These are phyloP conservation scores for Metahyphopichia silvanorum DNA, from an alignment of 805 yeast genomes.

Conservation along the genomic window DNA sequence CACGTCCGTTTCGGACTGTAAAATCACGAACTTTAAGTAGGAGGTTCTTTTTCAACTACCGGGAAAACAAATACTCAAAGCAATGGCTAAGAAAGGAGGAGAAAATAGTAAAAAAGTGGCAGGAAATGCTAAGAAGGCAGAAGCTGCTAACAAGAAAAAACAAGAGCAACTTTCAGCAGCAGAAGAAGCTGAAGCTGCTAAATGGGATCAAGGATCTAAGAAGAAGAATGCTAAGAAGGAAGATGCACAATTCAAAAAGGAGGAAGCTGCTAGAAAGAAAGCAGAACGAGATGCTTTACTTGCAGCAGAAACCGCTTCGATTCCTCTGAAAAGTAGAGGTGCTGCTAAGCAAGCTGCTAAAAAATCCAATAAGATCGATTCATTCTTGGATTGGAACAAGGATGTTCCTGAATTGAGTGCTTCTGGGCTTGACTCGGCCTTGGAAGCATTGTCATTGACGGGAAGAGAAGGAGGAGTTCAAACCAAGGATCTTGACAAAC, in stretches of 20 bases:
- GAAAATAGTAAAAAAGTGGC: constrained; percentile 57
- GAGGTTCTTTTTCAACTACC: not conserved
- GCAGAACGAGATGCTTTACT: constrained; percentile 75
- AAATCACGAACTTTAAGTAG: too few relatives aligned
- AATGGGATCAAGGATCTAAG: constrained; percentile 74
- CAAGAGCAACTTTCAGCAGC: constrained; percentile 45
- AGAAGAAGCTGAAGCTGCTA: constrained; percentile 55
- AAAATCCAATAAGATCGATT: constrained; percentile 62
- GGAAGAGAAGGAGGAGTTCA: constrained; percentile 53
- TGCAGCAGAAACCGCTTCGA: constrained; percentile 59
- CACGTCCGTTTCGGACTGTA: too few relatives aligned
- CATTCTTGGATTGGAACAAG: constrained; percentile 55
- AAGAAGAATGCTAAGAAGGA: constrained; percentile 67
- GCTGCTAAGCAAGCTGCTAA: constrained; percentile 63
- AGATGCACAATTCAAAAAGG: constrained; percentile 64
- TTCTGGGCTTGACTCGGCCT: constrained; percentile 71
- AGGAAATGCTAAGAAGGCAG: constrained; percentile 67
- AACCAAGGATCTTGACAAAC: constrained; percentile 70
- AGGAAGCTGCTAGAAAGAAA: constrained; percentile 74
- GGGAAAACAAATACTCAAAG: constrained; percentile 2
- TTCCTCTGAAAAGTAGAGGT: constrained; percentile 66
- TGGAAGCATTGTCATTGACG: constrained; percentile 73
- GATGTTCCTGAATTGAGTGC: constrained; percentile 58
- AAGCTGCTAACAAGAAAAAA: constrained; percentile 54
- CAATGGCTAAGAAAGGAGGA: constrained; percentile 49